These are phyloP conservation scores for Nemania sp. DNA, from an alignment of 2,329 filamentous ascomycete species.

Conservation along the genomic window DNA sequence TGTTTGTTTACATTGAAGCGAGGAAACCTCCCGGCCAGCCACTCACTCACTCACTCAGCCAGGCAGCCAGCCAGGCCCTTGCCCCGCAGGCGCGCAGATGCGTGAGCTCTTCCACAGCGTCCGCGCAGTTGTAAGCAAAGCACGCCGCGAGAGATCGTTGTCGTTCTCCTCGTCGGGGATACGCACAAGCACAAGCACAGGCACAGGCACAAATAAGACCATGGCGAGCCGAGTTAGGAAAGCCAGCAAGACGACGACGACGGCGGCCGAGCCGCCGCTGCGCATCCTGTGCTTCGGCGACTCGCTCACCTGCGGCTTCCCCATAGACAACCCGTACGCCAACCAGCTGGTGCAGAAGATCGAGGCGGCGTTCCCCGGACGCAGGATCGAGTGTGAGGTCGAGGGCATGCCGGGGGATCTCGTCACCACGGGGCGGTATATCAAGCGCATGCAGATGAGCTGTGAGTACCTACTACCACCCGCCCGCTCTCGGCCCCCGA, in stretches of 20 bases:
- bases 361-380: slow-evolving; percentile 57
- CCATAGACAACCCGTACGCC: slow-evolving; percentile 65
- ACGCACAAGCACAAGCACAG: no score
- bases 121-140: neutral
- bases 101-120: neutral
- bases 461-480: slow-evolving; percentile 38
- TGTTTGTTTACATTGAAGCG: neutral
- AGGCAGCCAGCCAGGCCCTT: no score
- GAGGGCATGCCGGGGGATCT: slow-evolving; percentile 66
- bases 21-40: neutral
- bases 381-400: slow-evolving; percentile 55
- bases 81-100: no score
- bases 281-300: slow-evolving; percentile 74
- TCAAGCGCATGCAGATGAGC: slow-evolving; percentile 43
- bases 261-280: slow-evolving; percentile 54
- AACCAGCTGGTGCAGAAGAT: slow-evolving; percentile 61
- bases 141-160: neutral
- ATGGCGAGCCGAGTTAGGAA: slow-evolving; percentile 22
- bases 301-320: slow-evolving; percentile 71
- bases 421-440: slow-evolving; percentile 53
- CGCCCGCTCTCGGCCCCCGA: no score
- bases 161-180: no score
- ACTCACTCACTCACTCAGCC: no score
- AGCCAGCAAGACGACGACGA: slow-evolving; percentile 41
- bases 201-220: neutral